A percentile compares a stretch with the other conserved stretches of the same genome.
These are phyloP conservation scores for Pseudonectria buxi DNA, from an alignment of 2,329 filamentous ascomycete species.

Conservation along the genomic window DNA sequence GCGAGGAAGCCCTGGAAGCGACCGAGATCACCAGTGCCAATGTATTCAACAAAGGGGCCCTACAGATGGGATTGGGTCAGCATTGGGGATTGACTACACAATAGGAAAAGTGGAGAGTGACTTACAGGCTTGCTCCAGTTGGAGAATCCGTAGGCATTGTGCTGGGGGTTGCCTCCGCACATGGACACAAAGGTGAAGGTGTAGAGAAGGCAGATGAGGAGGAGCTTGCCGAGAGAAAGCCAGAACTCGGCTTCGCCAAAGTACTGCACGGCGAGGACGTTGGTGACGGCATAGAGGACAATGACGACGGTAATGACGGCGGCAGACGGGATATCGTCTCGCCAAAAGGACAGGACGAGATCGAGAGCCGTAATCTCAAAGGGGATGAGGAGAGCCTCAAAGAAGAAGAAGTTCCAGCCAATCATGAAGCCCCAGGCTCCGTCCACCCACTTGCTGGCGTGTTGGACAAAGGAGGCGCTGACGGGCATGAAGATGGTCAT, in stretches of 20 bases:
- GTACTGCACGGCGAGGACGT: conserved; percentile 26
- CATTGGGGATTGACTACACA: too few relatives aligned
- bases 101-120: too few relatives aligned
- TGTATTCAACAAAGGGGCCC: too few relatives aligned
- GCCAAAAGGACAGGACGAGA: conserved; percentile 27
- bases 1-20: conserved; percentile 11
- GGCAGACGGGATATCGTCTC: conserved; percentile 11
- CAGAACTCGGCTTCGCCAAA: conserved; percentile 19
- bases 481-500: conserved; percentile 18
- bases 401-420: conserved; percentile 29
- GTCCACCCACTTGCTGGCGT: conserved; percentile 12
- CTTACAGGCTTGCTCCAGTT: conserved; percentile 9
- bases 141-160: conserved; percentile 14
- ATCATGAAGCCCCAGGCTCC: conserved; percentile 18
- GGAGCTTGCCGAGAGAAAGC: conserved; percentile 13
- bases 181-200: conserved; percentile 16
- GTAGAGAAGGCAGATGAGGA: conserved; percentile 17
- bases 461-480: conserved; percentile 12
- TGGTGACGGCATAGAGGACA: conserved; percentile 24
- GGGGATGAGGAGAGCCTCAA: conserved; percentile 26
- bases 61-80: too few relatives aligned
- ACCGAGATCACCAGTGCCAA: too few relatives aligned
- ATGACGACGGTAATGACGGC: conserved; percentile 24
- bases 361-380: conserved; percentile 27
- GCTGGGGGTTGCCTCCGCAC: conserved; percentile 13